These are phyloP conservation scores for Pleurotus tuber-regium DNA, from an alignment of 768 basidiomycete genomes.

Conservation along the genomic window DNA sequence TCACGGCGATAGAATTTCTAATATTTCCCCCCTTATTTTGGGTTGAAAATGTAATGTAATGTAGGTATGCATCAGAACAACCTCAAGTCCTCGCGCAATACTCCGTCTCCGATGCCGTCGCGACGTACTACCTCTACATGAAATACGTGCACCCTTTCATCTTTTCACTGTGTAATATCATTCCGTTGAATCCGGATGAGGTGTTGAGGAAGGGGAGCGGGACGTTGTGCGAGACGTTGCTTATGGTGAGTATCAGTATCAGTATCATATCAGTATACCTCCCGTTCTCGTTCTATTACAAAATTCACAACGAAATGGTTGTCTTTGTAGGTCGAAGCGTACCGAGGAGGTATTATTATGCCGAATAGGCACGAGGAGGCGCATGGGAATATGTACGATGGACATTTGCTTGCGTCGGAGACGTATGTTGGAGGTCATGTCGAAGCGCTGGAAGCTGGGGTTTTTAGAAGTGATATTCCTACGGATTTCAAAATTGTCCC, in stretches of 20 bases:
- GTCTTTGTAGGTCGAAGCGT: constrained; percentile 84
- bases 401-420: constrained; percentile 94
- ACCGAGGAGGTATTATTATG: constrained; percentile 90
- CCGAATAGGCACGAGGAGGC: constrained; percentile 95
- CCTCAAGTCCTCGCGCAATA: constrained; percentile 95
- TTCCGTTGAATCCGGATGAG: constrained; percentile 94
- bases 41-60: too few relatives aligned
- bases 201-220: constrained; percentile 95
- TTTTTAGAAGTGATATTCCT: constrained; percentile 93
- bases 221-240: constrained; percentile 93
- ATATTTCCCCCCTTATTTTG: constrained; percentile 1
- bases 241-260: constrained; percentile 85
- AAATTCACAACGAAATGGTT: constrained; percentile 9
- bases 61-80: constrained; percentile 94
- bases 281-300: neutral
- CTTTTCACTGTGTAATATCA: constrained; percentile 98
- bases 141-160: constrained; percentile 99
- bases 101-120: constrained; percentile 99
- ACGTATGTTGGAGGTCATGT: constrained; percentile 99
- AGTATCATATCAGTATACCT: too few relatives aligned
- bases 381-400: constrained; percentile 90
- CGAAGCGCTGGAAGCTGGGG: constrained; percentile 96
- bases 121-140: constrained; percentile 99
- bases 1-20: too few relatives aligned
- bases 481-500: constrained; percentile 96